A percentile compares a stretch with the other conserved stretches of the same genome.
Evolutionary conservation across 2,329 filamentous ascomycete genomes (phyloP).

Genomic region (Penicillium concentricum): DNA sequence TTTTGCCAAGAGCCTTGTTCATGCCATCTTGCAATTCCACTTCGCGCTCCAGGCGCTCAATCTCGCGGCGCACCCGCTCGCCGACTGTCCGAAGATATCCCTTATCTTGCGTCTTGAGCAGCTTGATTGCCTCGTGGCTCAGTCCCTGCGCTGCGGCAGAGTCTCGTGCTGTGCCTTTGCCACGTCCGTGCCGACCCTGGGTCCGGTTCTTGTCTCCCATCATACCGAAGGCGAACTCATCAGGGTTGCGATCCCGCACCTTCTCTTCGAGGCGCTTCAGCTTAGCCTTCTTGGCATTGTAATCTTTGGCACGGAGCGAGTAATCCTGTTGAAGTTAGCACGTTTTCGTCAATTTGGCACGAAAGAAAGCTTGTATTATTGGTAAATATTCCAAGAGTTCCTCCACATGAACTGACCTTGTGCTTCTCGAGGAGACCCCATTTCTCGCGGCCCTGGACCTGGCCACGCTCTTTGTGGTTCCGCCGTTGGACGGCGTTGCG

Average conservation of each 20-base stretch:
- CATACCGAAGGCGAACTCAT: slow-evolving; percentile 68
- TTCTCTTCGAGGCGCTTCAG: slow-evolving; percentile 60
- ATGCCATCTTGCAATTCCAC: slow-evolving; percentile 43
- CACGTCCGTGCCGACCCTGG: slow-evolving; percentile 42
- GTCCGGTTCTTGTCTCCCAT: slow-evolving; percentile 49
- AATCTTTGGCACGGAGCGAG: slow-evolving; percentile 63
- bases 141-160: slow-evolving; percentile 45
- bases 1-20: slow-evolving; percentile 30
- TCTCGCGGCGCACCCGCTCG: slow-evolving; percentile 55
- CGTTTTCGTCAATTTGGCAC: background rate
- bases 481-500: slow-evolving; percentile 70
- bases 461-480: slow-evolving; percentile 85
- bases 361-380: background rate
- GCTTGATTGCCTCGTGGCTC: slow-evolving; percentile 58
- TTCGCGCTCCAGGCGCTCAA: slow-evolving; percentile 50
- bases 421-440: slow-evolving; percentile 94
- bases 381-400: background rate
- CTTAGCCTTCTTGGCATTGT: slow-evolving; percentile 61
- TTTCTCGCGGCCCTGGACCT: slow-evolving; percentile 77
- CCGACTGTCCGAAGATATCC: slow-evolving; percentile 61
- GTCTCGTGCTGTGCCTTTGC: slow-evolving; percentile 40
- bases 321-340: slow-evolving; percentile 52
- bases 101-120: slow-evolving; percentile 65
- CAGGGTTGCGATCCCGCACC: slow-evolving; percentile 60
- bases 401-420: slow-evolving; percentile 57